Conservation (phyloP, 106 monocot species). For the Amphibolis antarctica region DNA sequence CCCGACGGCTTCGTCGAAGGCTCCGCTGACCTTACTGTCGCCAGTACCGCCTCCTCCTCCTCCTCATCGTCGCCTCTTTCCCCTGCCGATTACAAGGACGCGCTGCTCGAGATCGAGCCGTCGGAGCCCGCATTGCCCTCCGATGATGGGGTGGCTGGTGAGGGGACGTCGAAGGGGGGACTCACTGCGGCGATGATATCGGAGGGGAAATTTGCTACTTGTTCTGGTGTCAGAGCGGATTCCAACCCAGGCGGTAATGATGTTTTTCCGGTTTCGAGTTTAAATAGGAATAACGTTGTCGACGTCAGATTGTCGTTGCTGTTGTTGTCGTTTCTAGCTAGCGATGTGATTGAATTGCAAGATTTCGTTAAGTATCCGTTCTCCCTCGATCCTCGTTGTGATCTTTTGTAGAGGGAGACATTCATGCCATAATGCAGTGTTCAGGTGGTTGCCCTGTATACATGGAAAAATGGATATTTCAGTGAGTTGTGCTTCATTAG, state of each 20-base stretch:
- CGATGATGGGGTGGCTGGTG: neutral
- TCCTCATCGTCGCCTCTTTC: conserved; percentile 3
- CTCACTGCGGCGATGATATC: neutral
- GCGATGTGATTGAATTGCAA: too few relatives aligned
- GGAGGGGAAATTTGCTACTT: neutral
- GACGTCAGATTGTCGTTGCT: neutral
- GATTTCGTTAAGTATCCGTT: too few relatives aligned
- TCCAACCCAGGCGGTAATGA: conserved; percentile 7
- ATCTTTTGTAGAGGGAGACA: too few relatives aligned
- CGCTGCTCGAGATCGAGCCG: conserved; percentile 5
- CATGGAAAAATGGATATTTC: too few relatives aligned
- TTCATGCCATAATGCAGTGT: too few relatives aligned
- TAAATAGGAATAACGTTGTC: neutral
- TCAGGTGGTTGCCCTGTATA: too few relatives aligned
- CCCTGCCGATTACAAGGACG: conserved; percentile 14
- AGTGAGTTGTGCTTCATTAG: too few relatives aligned
- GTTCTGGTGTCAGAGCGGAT: neutral
- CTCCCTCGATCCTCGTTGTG: too few relatives aligned
- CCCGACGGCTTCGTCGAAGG: conserved; percentile 91
- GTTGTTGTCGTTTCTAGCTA: neutral
- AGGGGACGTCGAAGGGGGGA: neutral
- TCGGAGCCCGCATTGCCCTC: neutral
- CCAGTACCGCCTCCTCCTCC: neutral
- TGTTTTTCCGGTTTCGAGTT: neutral
- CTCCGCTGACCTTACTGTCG: conserved; percentile 22